Conservation (phyloP, 1,139 yeast species). For the Taphrina deformans region DNA sequence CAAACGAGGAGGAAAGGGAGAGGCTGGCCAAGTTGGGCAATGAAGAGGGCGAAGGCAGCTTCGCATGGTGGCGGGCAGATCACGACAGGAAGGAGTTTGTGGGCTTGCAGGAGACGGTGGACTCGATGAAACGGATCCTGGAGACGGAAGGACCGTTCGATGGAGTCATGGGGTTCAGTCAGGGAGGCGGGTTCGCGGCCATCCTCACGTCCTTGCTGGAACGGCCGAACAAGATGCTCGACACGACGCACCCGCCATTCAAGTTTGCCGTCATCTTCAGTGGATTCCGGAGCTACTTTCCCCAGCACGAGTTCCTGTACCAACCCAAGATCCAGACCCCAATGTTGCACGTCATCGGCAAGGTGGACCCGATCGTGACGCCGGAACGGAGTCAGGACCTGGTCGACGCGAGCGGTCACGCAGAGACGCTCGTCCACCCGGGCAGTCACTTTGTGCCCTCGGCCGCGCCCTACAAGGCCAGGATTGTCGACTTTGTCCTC, state of each 20-base stretch:
- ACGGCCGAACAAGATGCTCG: conserved; percentile 25
- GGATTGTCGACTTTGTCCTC: conserved; percentile 28
- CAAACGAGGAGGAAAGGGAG: conserved; percentile 28
- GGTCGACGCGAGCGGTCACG: conserved; percentile 55
- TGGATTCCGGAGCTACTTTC: conserved; percentile 68
- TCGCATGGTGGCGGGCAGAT: conserved; percentile 34
- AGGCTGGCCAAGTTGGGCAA: conserved; percentile 31
- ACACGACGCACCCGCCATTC: conserved; percentile 51
- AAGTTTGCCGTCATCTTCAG: conserved; percentile 74
- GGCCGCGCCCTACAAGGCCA: conserved; percentile 26
- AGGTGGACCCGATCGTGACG: conserved; percentile 84
- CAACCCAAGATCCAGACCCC: conserved; percentile 53
- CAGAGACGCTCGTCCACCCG: conserved; percentile 60
- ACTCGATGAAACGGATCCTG: conserved; percentile 49
- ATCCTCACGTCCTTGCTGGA: conserved; percentile 30
- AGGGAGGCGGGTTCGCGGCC: conserved; percentile 84
- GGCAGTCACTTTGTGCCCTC: conserved; percentile 84
- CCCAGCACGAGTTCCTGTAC: conserved; percentile 55
- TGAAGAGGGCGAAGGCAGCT: conserved; percentile 32
- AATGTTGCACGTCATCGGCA: conserved; percentile 77
- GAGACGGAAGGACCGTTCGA: conserved; percentile 77
- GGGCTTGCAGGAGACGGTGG: conserved; percentile 18
- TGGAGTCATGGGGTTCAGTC: conserved; percentile 87
- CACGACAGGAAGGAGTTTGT: conserved; percentile 20
- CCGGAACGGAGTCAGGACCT: conserved; percentile 65